phyloP scores from a whole-genome alignment of 176 grass and related monocot genomes.

The Aegilops tauschii region DNA sequence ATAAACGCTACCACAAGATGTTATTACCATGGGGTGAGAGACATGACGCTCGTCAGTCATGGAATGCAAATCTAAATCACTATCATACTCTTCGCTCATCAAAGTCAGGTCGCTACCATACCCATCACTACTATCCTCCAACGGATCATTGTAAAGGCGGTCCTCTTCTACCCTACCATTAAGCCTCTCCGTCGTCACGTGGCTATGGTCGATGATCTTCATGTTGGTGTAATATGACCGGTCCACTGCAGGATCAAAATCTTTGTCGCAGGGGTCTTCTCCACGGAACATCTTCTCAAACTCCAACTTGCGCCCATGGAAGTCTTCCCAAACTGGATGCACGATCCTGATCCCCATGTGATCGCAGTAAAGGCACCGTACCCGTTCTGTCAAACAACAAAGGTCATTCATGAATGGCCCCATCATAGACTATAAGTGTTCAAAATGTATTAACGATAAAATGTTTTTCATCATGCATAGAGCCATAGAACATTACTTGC shows the following conservation, averaged over 20 bases:
- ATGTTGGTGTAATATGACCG: not conserved
- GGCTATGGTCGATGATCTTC: not conserved
- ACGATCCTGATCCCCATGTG: conserved; percentile 10
- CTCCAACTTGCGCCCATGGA: conserved; percentile 6
- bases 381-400: not conserved
- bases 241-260: not conserved
- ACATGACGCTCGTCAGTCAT: not conserved
- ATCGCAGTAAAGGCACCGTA: not conserved
- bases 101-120: not conserved
- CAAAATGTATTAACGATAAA: not conserved
- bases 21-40: not conserved
- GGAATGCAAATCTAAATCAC: not conserved
- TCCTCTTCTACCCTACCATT: conserved; percentile 18
- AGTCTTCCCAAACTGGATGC: not conserved
- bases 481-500: not conserved
- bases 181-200: not conserved
- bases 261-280: not conserved
- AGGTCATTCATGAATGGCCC: not conserved
- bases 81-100: not conserved
- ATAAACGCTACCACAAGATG: not conserved
- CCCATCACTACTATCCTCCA: not conserved
- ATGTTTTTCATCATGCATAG: not conserved
- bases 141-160: not conserved
- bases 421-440: not conserved
- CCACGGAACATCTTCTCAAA: conserved; percentile 6